Evolutionary conservation across 345 rosid genomes (phyloP), one percentile per base, ranked within the genome.

Genomic region (Hypericum androsaemum): DNA sequence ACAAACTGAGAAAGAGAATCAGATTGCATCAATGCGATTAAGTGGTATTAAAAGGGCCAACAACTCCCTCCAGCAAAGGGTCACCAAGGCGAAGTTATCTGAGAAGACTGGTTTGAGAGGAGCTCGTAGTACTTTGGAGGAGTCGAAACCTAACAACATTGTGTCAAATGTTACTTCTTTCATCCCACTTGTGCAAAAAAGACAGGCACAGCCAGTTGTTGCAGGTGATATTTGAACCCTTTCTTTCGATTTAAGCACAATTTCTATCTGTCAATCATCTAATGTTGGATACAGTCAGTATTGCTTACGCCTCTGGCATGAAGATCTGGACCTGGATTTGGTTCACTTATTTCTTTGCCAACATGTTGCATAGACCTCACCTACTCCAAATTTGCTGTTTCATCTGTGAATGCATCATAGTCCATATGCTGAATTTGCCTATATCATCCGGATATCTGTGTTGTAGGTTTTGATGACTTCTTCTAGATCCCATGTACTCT

Each of bases 121-220:
- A 56, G 76, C 81, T 39, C 56, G 69, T 0, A 60, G 68, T 57
- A 64, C 81, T 50, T 53, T 67, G 37, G 76, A 56, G 66, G 80
- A 77, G 57, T 43, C 74, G 43, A 86, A 73, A 78, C 62, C 46
- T 63, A 84, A 73, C 69, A 88, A 88, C 59, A 80, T 94, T 32
- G 95, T 86, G 39, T 81, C 87, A 45, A 79, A 86, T 62, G 47
- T 86, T 38, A 60, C 79, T 74, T 88, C 99, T 5, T 86, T 94
- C 54, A 42, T 94, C 57, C 90, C 97, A 10, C 74, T 88, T 54
- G 84, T 86, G 72, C 94, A 82, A 64, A 89, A 79, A 71, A 88
- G 83, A 67, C 81, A 68, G 71, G 80, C 73, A 53, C 72, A 80
- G 60, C 78, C 74, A 46, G 62, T 78, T 40, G 59, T 70, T 53